Conservation (phyloP, 2,329 filamentous ascomycete species). For the Zymoseptoria crescenta region DNA sequence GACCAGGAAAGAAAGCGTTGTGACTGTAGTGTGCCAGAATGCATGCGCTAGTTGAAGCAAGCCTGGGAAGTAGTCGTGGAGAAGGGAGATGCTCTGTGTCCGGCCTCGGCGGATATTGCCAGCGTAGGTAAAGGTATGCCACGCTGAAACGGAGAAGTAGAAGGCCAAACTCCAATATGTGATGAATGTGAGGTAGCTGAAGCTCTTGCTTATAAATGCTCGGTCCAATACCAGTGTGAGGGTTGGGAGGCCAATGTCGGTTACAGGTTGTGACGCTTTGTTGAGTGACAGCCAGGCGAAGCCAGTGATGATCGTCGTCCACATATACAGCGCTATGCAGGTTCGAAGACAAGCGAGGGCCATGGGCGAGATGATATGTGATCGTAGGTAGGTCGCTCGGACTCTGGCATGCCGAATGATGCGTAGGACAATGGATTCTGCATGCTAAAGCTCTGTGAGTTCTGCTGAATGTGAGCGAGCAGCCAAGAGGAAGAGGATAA, state of each 20-base stretch:
- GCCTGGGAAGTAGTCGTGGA: slow-evolving; percentile 2
- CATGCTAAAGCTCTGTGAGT: neutral
- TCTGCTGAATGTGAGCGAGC: neutral
- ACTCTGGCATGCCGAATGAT: neutral
- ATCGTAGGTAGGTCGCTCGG: slow-evolving; percentile 4
- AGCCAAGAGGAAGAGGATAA: neutral
- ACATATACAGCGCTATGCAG: slow-evolving; percentile 9
- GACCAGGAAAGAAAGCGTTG: neutral
- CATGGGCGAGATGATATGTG: slow-evolving; percentile 5
- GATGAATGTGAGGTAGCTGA: slow-evolving; percentile 14
- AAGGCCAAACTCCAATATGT: slow-evolving; percentile 11
- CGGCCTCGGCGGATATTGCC: neutral
- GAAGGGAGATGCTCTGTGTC: slow-evolving; percentile 3
- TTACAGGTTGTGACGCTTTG: slow-evolving; percentile 1
- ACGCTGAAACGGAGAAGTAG: slow-evolving; percentile 9
- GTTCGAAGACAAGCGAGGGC: slow-evolving; percentile 3
- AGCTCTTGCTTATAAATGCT: slow-evolving; percentile 8
- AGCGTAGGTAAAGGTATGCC: slow-evolving; percentile 9
- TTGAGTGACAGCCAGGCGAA: slow-evolving; percentile 10
- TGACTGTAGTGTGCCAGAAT: slow-evolving; percentile 4
- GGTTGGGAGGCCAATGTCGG: slow-evolving; percentile 6
- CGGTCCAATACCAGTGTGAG: slow-evolving; percentile 6
- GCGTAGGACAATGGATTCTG: slow-evolving; percentile 1
- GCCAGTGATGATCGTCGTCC: slow-evolving; percentile 11
- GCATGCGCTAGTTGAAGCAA: slow-evolving; percentile 2